Evolutionary conservation across 2,329 filamentous ascomycete genomes (phyloP).

Genomic region (Penicillium griseofulvum): DNA sequence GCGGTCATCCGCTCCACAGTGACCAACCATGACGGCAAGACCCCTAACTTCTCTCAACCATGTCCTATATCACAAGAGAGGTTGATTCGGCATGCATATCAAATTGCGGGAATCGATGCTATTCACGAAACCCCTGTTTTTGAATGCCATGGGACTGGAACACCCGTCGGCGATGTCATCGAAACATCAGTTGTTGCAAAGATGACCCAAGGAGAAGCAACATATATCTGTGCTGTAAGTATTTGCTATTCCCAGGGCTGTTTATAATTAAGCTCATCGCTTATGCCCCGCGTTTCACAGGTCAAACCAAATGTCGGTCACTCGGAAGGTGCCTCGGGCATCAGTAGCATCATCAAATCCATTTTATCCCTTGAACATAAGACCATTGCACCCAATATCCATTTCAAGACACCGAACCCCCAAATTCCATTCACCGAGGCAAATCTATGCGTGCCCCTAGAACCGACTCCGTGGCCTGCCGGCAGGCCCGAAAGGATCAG

Average conservation of each 20-base stretch:
- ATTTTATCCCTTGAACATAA: conserved; percentile 24
- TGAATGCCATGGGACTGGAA: conserved; percentile 24
- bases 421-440: conserved; percentile 18
- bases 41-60: conserved; percentile 18
- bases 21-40: conserved; percentile 31
- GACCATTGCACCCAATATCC: conserved; percentile 27
- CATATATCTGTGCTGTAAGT: conserved; percentile 20
- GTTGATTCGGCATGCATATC: neutral
- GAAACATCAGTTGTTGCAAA: conserved; percentile 15
- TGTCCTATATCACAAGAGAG: conserved; percentile 13
- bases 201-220: conserved; percentile 9
- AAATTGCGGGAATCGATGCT: conserved; percentile 2
- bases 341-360: conserved; percentile 28
- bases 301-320: conserved; percentile 32
- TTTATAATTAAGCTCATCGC: neutral
- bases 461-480: conserved; percentile 26
- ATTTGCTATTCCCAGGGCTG: no score
- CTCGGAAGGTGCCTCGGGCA: conserved; percentile 26
- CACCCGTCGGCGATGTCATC: conserved; percentile 17
- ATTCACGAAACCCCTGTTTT: conserved; percentile 14
- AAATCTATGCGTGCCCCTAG: conserved; percentile 16
- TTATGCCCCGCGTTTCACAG: neutral
- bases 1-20: conserved; percentile 35
- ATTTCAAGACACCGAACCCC: conserved; percentile 31
- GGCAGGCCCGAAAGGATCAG: conserved; percentile 25